Base-by-base conservation (phyloP, 768 basidiomycete genomes). In the Trametes sanguinea region DNA sequence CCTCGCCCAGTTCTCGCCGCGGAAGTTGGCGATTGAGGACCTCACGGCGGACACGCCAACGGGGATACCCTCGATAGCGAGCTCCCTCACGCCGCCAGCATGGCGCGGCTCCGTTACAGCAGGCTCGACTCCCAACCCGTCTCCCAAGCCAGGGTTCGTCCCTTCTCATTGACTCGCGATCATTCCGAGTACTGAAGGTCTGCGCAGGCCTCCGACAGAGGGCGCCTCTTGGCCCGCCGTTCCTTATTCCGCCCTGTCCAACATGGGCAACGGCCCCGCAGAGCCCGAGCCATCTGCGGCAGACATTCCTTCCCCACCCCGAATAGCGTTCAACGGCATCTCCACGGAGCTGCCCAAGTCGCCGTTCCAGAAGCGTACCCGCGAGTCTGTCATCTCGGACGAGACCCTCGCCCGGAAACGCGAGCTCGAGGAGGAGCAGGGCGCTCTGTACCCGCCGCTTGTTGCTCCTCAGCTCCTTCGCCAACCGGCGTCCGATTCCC, bases 321-420 rank as follows among this genome's bases (percentile, higher is more conserved):
- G 76, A 39, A 75, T 90, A 40, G 83, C 89, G 9, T 73, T 90
- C 62, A 90, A 90, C 68, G 90, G 89, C 32, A 75, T 89, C 42
- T 82, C 87, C 10, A 84, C 85, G 14, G 78, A 83, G 57, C 80
- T 84, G 46, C 87, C 88, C 11, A 80, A 78, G 33, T 80, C 76
- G 62, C 63, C 65, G 14, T 68, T 65, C 71, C 75, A 43, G 39
- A 56, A 51, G n/a, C 65, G 68, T 55, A 63, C 67, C 22, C 44
- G 73, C 68, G 69, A 77, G 30, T 83, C 85, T 66, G 80, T 76
- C 3, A 78, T 71, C 50, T 73, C 73, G 0, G 68, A 73, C 80
- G 72, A 73, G 73, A 60, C 80, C 79, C 57, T 83, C 75, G 71
- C 82, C 71, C 65, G 75, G 37, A 70, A 66, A 51, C 66, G 74